Evolutionary conservation across 2,329 filamentous ascomycete genomes (phyloP), one percentile per base, ranked within the genome.

Genomic region (Sphaerulina populicola): DNA sequence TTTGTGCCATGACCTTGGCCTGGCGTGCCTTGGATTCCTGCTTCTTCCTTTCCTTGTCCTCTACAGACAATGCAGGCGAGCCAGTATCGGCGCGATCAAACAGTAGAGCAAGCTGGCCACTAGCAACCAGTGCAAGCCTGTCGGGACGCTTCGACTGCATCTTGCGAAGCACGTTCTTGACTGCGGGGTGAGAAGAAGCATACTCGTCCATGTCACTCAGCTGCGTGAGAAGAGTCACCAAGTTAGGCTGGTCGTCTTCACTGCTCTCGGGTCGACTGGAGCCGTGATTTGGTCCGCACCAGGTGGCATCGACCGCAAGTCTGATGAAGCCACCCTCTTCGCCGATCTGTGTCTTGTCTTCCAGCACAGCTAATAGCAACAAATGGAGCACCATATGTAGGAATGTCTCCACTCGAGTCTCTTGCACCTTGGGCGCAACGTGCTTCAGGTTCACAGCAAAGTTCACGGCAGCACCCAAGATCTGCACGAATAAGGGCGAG

Each of bases 1-100:
- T 96, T 65, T 96, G 89, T 1, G 90, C 93, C 90, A 98, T 96
- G 30, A 98, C 88, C 63, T 82, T 86, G 1, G 90, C 90, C 69
- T 97, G 90, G 18, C 93, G 82, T 61, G 89, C 91, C 37, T 90
- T 72, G 0, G 93, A 93, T 47, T 91, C 87, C 69, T 86, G 86
- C 75, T 96, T 98, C 74, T 91, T 95, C 54, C 81, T 79, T 63
- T 91, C 86, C 58, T 85, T 85, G 53, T 86, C 83, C 35, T 76
- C 80, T 5, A 70, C 62, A 3, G 77, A 74, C 51, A 74, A 75
- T 73, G 55, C 86, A n/a, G 90, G 88, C 1, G 88, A 93, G 3
- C 83, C 82, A 4, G 87, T 89, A 58, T 87, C 86, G 56, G 94
- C 81, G 44, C 86, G 79, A 62, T 95, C 88, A 5, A 86, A 79